phyloP scores from a whole-genome alignment of 179 eudicot genomes.

The Beta lomatogona region DNA sequence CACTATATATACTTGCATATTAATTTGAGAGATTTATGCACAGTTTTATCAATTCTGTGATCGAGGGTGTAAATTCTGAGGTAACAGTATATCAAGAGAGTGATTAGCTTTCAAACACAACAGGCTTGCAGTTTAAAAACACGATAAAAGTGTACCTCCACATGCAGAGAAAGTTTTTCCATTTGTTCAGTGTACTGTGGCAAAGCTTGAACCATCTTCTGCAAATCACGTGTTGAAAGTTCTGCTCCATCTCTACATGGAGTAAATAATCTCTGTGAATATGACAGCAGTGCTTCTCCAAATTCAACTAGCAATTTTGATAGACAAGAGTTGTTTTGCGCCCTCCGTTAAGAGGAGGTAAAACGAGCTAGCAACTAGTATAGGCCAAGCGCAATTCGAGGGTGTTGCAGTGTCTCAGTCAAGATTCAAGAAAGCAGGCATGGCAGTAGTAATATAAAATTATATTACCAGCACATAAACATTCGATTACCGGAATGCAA shows the following conservation, averaged over 20 bases:
- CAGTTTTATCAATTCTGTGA: neutral
- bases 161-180: conserved; percentile 88
- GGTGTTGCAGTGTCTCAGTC: neutral
- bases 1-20: neutral
- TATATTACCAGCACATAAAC: neutral
- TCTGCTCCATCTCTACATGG: conserved; percentile 77
- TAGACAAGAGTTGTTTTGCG: neutral
- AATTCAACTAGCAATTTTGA: neutral
- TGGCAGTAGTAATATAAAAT: neutral
- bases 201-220: conserved; percentile 96
- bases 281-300: neutral
- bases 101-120: neutral
- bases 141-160: conserved; percentile 53
- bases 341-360: neutral
- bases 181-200: conserved; percentile 91
- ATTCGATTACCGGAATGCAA: neutral
- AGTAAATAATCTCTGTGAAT: conserved; percentile 26
- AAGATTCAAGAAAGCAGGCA: neutral
- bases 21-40: neutral
- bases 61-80: neutral
- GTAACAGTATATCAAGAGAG: neutral
- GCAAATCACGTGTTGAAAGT: conserved; percentile 92
- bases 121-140: neutral
- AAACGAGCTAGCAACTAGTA: neutral
- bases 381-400: too few relatives aligned